Evolutionary conservation across 768 basidiomycete species (phyloP), one percentile per base, ranked within the genome.

Genomic region (Daedaleopsis nitida): DNA sequence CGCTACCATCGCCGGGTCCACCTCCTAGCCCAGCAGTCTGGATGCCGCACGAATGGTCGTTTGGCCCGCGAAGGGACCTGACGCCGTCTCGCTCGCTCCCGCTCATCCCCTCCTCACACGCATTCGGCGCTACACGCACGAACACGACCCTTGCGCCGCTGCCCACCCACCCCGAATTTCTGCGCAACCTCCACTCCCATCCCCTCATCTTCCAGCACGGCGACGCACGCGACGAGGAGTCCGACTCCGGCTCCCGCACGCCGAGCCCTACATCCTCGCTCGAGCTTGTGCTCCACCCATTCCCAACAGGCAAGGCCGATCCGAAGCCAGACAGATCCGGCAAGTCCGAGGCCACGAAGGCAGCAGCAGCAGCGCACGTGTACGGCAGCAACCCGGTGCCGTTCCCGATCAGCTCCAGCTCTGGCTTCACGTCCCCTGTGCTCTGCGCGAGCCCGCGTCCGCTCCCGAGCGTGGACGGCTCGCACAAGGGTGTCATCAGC

Each of bases 31-130:
- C 62, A 34, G 62, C 62, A 13, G 54, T 59, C 6, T 64, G 62
- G 62, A 59, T 57, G 54, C 62, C 55, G 24, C 57, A 55, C 39
- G 62, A 64, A n/a, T 64, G 62, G 62, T 43, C 57, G 10, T 49
- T 54, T 12, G 27, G 19, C 19, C 13, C 34, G 24, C 57, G 52
- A 44, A 58, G 50, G 42, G 53, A 45, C 23, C 14, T 44, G 3
- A 37, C 54, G 4, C 44, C 48, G 35, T 16, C 50, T 0, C 62
- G 62, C 27, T 39, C 58, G 16, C 58, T 64, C 24, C 62, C 62
- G 50, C 62, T 52, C 51, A n/a, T 63, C 19, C 62, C 62, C 5
- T 23, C 49, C 35, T 17, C 21, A 17, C 47, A 63, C 32, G 43
- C 47, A 21, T 11, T 50, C 19, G 44, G 52, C 17, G 17, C 57